phyloP scores from a whole-genome alignment of 179 eudicot genomes.

The Amaranthus tricolor region DNA sequence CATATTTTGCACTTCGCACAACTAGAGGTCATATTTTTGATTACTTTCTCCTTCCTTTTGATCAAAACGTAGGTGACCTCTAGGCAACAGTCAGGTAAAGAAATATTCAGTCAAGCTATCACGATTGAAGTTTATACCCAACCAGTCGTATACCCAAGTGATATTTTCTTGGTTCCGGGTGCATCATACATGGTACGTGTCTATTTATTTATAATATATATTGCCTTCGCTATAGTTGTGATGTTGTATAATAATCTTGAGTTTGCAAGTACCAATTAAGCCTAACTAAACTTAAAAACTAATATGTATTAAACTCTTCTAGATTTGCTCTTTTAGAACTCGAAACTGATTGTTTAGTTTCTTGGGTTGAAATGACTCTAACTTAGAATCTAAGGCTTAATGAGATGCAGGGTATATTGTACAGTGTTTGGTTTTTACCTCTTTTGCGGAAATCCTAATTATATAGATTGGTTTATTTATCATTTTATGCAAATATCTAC shows the following conservation, averaged over 20 bases:
- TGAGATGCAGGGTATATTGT: too few relatives aligned
- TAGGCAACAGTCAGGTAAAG: conserved; percentile 66
- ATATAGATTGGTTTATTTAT: too few relatives aligned
- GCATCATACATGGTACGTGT: conserved; percentile 79
- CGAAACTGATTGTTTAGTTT: too few relatives aligned
- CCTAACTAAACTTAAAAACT: too few relatives aligned
- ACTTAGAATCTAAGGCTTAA: too few relatives aligned
- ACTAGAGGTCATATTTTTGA: neutral
- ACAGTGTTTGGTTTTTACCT: too few relatives aligned
- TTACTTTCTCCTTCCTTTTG: neutral
- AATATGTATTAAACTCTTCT: too few relatives aligned
- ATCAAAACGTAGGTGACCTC: conserved; percentile 53
- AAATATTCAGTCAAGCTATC: conserved; percentile 62
- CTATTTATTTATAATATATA: conserved; percentile 3
- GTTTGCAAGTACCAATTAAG: neutral
- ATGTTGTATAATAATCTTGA: neutral
- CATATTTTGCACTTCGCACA: neutral
- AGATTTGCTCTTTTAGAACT: too few relatives aligned
- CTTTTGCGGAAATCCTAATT: too few relatives aligned
- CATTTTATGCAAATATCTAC: too few relatives aligned
- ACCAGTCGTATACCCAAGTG: conserved; percentile 61
- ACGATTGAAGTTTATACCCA: conserved; percentile 82
- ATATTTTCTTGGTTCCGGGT: conserved; percentile 84
- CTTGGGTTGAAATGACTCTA: too few relatives aligned
- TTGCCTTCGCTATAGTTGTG: neutral